Percentiles rank a stretch among this genome's conserved stretches.
phyloP scores from a whole-genome alignment of 306 rosid genomes.

The Malus sylvestris region DNA sequence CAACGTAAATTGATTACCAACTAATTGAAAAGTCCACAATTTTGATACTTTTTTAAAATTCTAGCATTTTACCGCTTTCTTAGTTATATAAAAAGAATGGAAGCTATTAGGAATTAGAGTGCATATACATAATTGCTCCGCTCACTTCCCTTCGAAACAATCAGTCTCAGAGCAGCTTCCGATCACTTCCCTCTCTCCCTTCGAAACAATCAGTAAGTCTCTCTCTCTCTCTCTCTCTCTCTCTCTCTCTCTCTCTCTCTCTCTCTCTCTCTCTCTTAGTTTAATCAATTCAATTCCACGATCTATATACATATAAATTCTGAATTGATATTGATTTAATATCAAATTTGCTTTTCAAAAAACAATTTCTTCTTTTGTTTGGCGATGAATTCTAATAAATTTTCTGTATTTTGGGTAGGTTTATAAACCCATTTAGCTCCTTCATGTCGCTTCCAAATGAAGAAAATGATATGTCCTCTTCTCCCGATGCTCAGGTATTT shows the following conservation, averaged over 20 bases:
- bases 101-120: too few relatives aligned
- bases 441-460: slow-evolving; percentile 57
- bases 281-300: not conserved
- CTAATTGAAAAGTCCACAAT: too few relatives aligned
- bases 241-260: not conserved
- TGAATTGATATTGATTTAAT: slow-evolving; percentile 30
- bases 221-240: not conserved
- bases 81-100: too few relatives aligned
- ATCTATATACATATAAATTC: slow-evolving; percentile 16
- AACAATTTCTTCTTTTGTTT: not conserved
- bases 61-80: too few relatives aligned
- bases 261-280: not conserved
- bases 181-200: not conserved
- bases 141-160: slow-evolving; percentile 10
- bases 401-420: not conserved
- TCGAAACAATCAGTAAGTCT: not conserved
- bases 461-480: slow-evolving; percentile 39
- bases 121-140: too few relatives aligned
- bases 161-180: not conserved
- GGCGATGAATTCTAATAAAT: not conserved
- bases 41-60: too few relatives aligned
- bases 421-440: slow-evolving; percentile 13
- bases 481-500: slow-evolving; percentile 49
- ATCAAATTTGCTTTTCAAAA: not conserved
- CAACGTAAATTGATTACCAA: too few relatives aligned